Base-by-base conservation (phyloP, 2,329 filamentous ascomycete genomes). In the Elsinoe necatrix region DNA sequence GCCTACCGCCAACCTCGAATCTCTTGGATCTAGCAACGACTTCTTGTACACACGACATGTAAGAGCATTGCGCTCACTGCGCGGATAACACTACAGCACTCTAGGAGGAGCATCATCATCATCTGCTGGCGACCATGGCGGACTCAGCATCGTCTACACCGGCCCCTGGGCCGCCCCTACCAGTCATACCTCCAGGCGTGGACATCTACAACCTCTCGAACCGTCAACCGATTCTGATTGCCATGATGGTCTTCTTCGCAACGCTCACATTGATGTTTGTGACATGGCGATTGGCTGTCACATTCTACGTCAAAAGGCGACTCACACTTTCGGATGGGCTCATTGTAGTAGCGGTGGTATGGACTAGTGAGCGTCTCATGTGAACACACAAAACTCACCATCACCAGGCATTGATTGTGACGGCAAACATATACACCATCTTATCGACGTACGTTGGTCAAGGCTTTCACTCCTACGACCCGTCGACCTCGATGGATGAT, bases 401-500 rank as follows among this genome's bases (percentile, higher is more conserved):
- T 35, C 42, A 20, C 6, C 18, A 60, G 59, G 54, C 56, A n/a
- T 54, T 55, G 37, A 54, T 57, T 25, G 37, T 60, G 1, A 52
- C 57, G 7, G 56, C 56, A 8, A 41, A 58, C 16, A 41, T 42
- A 16, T 50, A 37, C 27, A 57, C 34, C 16, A 54, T 23, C 14
- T 16, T 39, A 14, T 52, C 59, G 4, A 50, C 59, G n/a, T 51
- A 54, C 11, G 54, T 56, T 54, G 59, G 59, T 6, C 23, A 58
- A n/a, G 59, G 56, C 20, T 58, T 37, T 31, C 59, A 60, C 35
- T 54, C 55, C 5, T 48, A 58, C 39, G 58, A 60, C 34, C 56
- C 59, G 7, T 34, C 41, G 4, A 41, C 58, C 5, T 56, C 59
- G 8, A 25, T 35, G 1, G 48, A 42, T 1, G 47, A 20, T 18